Evolutionary conservation across 192 early-diverging fungal genomes (phyloP).

Genomic region (Umbelopsis isabellina): DNA sequence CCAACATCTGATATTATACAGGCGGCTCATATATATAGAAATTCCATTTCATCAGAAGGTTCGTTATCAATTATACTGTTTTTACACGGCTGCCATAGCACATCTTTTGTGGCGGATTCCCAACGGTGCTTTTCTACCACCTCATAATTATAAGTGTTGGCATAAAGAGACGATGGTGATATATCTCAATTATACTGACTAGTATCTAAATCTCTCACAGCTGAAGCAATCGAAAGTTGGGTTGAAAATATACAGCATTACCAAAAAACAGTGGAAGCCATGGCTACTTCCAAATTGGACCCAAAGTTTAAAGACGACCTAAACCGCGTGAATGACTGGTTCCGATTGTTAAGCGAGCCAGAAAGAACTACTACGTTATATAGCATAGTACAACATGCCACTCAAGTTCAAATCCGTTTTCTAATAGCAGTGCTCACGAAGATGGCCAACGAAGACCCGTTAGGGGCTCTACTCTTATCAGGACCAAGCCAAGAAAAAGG

Average conservation of each 20-base stretch:
- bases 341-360: conserved; percentile 84
- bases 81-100: too few species aligned
- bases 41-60: conserved; percentile 18
- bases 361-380: conserved; percentile 94
- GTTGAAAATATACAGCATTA: conserved; percentile 91
- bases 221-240: conserved; percentile 85
- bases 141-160: background rate
- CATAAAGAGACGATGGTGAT: background rate
- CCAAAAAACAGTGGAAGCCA: conserved; percentile 90
- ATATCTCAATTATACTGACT: background rate
- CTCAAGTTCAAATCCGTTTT: conserved; percentile 91
- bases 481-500: conserved; percentile 52
- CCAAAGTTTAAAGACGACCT: conserved; percentile 89
- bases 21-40: conserved; percentile 20
- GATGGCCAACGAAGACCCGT: conserved; percentile 84
- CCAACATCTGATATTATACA: conserved; percentile 35
- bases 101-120: too few species aligned
- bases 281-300: conserved; percentile 81
- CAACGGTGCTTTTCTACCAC: background rate
- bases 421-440: conserved; percentile 93
- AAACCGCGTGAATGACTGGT: conserved; percentile 93
- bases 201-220: conserved; percentile 13
- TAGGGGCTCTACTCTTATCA: conserved; percentile 52
- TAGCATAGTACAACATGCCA: conserved; percentile 87
- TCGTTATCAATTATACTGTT: background rate